Percentiles rank a stretch among this genome's conserved stretches.
Evolutionary conservation across 2,329 filamentous ascomycete species (phyloP).

Genomic region (Colletotrichum nymphaeae): DNA sequence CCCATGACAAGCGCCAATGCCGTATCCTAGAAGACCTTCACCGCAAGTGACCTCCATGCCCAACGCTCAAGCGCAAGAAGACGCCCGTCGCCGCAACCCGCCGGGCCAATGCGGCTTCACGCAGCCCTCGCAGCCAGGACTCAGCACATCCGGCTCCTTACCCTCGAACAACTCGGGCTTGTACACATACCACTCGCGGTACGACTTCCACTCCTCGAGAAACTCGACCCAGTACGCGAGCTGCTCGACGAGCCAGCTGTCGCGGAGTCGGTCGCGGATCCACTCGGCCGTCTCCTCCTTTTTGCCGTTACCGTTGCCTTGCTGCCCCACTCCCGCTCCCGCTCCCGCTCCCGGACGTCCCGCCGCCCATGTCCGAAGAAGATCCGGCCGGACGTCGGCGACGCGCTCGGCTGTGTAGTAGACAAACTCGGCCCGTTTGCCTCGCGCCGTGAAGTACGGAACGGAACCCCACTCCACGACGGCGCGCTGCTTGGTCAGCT

Average conservation of each 20-base stretch:
- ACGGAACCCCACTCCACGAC: constrained; percentile 36
- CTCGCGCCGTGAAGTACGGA: constrained; percentile 36
- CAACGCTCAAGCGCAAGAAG: constrained; percentile 10
- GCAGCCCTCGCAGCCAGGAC: constrained; percentile 30
- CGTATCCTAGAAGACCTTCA: background rate
- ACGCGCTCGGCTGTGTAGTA: constrained; percentile 35
- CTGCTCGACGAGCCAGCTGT: constrained; percentile 38
- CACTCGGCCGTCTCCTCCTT: constrained; percentile 19
- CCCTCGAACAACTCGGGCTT: constrained; percentile 33
- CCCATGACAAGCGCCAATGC: background rate
- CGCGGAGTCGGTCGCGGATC: constrained; percentile 31
- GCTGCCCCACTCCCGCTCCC: too few species aligned
- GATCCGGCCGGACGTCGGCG: constrained; percentile 31
- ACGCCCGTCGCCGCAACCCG: constrained; percentile 25
- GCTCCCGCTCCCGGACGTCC: background rate
- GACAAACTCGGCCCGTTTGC: constrained; percentile 32
- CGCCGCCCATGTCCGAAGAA: constrained; percentile 11
- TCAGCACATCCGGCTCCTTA: constrained; percentile 29
- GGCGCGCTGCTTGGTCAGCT: constrained; percentile 32
- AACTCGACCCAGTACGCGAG: constrained; percentile 37
- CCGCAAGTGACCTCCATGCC: background rate
- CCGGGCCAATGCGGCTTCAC: constrained; percentile 32
- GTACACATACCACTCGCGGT: constrained; percentile 37
- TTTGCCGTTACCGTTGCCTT: too few species aligned
- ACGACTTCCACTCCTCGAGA: constrained; percentile 37